phyloP scores from a whole-genome alignment of 805 yeast species.

The Saccharomyces cerevisiae region DNA sequence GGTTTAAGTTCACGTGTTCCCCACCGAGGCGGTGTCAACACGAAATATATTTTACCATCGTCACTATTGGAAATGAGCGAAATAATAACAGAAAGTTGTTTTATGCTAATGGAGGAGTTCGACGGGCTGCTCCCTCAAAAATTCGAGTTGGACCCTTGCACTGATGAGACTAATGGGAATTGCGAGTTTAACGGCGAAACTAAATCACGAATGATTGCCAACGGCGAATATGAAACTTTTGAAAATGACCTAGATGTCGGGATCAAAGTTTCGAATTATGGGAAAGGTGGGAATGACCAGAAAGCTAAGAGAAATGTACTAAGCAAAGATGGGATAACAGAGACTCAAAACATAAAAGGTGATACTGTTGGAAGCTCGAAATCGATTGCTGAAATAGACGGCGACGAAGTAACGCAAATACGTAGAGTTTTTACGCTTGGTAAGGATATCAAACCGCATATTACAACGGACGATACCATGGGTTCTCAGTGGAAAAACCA shows the following conservation, averaged over 20 bases:
- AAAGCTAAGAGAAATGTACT: conserved; percentile 1
- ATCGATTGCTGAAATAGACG: not conserved
- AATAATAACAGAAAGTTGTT: conserved; percentile 43
- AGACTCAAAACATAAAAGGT: not conserved
- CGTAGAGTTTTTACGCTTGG: conserved; percentile 6
- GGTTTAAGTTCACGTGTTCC: conserved; percentile 40
- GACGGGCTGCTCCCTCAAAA: conserved; percentile 32
- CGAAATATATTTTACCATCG: conserved; percentile 25
- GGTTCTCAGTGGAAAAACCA: conserved; percentile 16
- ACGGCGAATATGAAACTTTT: conserved; percentile 13
- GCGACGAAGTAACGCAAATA: not conserved
- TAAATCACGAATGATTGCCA: conserved; percentile 16
- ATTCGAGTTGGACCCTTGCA: conserved; percentile 14
- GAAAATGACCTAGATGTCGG: conserved; percentile 3
- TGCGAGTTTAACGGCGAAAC: conserved; percentile 14
- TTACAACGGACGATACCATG: conserved; percentile 6
- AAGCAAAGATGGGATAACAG: not conserved
- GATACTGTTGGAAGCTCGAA: conserved; percentile 4
- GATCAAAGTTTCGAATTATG: conserved; percentile 1
- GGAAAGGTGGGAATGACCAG: not conserved
- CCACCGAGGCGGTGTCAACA: conserved; percentile 11
- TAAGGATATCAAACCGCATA: conserved; percentile 3
- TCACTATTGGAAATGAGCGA: conserved; percentile 30
- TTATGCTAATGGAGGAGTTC: conserved; percentile 34
- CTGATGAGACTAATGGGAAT: not conserved